Evolutionary conservation across 352 stramenopile genomes (phyloP).

Genomic region (Globisporangium ultimum): DNA sequence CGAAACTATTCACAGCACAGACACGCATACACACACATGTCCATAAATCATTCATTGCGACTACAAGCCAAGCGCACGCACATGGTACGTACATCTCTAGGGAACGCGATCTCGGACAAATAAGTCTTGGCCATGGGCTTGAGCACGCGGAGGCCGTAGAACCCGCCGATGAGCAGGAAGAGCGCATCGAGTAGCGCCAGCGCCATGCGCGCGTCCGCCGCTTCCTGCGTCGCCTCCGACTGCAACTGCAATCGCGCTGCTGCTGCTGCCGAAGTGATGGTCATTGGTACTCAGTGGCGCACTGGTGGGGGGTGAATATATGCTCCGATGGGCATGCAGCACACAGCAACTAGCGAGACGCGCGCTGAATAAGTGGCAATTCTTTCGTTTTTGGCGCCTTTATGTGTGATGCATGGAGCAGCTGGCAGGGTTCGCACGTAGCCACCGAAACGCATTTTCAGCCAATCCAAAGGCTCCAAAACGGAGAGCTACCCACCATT

Average conservation of each 20-base stretch:
- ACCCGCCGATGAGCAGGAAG: conserved; percentile 50
- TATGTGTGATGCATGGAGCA: neutral
- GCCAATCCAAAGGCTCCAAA: neutral
- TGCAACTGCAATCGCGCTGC: conserved; percentile 1
- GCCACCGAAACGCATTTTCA: neutral
- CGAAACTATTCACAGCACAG: conserved; percentile 35
- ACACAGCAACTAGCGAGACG: no score
- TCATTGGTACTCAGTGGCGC: no score
- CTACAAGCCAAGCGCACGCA: neutral
- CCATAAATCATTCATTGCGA: neutral
- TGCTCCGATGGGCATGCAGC: no score
- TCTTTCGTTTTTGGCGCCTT: no score
- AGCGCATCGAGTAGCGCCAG: conserved; percentile 24
- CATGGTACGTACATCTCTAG: conserved; percentile 45
- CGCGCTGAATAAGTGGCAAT: no score
- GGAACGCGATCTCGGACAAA: conserved; percentile 73
- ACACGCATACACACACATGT: neutral
- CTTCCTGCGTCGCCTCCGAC: conserved; percentile 1
- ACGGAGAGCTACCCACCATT: neutral
- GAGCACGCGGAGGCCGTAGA: conserved; percentile 53
- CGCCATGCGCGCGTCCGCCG: conserved; percentile 7
- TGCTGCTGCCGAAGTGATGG: neutral
- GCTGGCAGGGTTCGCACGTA: neutral
- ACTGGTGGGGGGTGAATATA: no score
- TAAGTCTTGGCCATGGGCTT: conserved; percentile 65